A percentile compares a stretch with the other conserved stretches of the same genome.
Evolutionary conservation across 1,284 basidiomycete species (phyloP).

Genomic region (Microbotryomycetes sp.): DNA sequence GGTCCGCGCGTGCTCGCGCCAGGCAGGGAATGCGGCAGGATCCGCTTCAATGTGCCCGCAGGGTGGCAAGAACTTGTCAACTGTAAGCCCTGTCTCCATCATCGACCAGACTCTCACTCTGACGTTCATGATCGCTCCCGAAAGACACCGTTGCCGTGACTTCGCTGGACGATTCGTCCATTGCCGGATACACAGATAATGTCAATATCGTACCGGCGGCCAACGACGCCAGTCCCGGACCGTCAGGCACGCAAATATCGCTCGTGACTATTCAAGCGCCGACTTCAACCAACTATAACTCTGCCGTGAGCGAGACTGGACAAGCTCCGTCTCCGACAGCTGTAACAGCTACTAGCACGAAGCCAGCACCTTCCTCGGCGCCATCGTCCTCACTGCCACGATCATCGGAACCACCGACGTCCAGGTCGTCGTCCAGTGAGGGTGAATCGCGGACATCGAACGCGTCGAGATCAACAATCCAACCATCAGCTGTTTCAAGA

Average conservation of each 20-base stretch:
- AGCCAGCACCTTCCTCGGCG: too few relatives aligned
- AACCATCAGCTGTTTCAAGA: too few relatives aligned
- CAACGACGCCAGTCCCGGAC: constrained; percentile 1
- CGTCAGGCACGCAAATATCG: constrained; percentile 13
- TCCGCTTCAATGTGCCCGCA: constrained; percentile 22
- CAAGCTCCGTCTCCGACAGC: constrained; percentile 15
- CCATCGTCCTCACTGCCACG: background rate
- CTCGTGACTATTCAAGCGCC: constrained; percentile 17
- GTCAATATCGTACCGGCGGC: constrained; percentile 15
- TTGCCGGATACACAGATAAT: constrained; percentile 27
- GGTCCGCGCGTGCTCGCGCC: constrained; percentile 14
- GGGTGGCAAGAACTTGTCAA: constrained; percentile 21
- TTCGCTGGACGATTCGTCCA: constrained; percentile 9
- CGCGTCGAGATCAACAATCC: too few relatives aligned
- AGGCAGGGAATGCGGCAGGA: constrained; percentile 22
- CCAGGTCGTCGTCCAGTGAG: too few relatives aligned
- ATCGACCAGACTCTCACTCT: background rate
- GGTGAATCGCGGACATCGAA: too few relatives aligned
- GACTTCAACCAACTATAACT: constrained; percentile 11
- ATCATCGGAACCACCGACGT: background rate
- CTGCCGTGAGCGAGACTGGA: constrained; percentile 1
- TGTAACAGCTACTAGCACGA: too few relatives aligned
- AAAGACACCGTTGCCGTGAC: constrained; percentile 28
- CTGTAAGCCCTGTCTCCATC: constrained; percentile 6
- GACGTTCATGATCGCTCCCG: too few relatives aligned